These are phyloP conservation scores for Elongisporangium prolatum DNA, from an alignment of 352 stramenopile species.

Conservation along the genomic window DNA sequence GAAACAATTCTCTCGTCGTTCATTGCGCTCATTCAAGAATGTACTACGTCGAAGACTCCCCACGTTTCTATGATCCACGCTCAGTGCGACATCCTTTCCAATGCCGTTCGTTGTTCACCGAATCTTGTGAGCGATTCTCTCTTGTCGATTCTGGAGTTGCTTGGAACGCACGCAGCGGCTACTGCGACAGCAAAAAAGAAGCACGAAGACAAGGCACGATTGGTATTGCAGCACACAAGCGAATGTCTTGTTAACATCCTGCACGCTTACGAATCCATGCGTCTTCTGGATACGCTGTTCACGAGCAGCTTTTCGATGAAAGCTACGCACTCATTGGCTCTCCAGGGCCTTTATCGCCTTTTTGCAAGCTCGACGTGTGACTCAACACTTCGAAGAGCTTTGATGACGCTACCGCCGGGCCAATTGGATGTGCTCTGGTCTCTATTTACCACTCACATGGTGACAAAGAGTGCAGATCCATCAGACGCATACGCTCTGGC, in stretches of 20 bases:
- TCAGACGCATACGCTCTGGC: slow-evolving; percentile 19
- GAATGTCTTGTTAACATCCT: slow-evolving; percentile 52
- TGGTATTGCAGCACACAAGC: slow-evolving; percentile 11
- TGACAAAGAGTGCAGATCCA: slow-evolving; percentile 5
- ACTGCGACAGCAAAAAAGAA: not conserved
- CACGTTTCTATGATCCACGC: slow-evolving; percentile 11
- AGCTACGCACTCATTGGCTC: slow-evolving; percentile 5
- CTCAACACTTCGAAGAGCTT: slow-evolving; percentile 50
- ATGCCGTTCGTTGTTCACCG: slow-evolving; percentile 62
- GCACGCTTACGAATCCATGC: slow-evolving; percentile 81
- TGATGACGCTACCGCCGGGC: slow-evolving; percentile 65
- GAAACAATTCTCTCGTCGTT: slow-evolving; percentile 67
- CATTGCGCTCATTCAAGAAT: slow-evolving; percentile 12
- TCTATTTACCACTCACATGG: slow-evolving; percentile 22
- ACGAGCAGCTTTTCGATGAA: slow-evolving; percentile 21
- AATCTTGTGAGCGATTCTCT: slow-evolving; percentile 73
- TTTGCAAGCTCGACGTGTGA: slow-evolving; percentile 43
- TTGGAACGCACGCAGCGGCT: slow-evolving; percentile 23
- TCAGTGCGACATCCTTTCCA: slow-evolving; percentile 48
- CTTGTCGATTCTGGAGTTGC: slow-evolving; percentile 50
- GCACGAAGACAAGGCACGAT: slow-evolving; percentile 4
- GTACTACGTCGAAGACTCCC: not conserved
- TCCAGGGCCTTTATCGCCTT: slow-evolving; percentile 42
- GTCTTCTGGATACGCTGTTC: slow-evolving; percentile 66
- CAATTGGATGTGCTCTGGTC: slow-evolving; percentile 78